Evolutionary conservation across 257 asterid species (phyloP), one percentile per base, ranked within the genome.

Genomic region (Gentiana straminea): DNA sequence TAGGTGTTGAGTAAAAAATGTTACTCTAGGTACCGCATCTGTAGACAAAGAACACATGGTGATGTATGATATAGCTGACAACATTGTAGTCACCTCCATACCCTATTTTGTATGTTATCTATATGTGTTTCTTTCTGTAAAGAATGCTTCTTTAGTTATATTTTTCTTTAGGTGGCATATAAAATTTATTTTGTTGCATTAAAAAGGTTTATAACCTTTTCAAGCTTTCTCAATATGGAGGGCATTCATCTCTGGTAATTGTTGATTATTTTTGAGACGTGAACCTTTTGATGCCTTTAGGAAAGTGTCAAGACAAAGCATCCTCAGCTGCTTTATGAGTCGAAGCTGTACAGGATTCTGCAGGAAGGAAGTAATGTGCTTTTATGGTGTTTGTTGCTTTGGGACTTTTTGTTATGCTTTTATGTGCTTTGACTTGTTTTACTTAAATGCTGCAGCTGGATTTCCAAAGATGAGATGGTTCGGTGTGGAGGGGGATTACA

Each of bases 231-330:
- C 11, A 15, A 13, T 47, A 49, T 43, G 13, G 13, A 10, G 12
- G 1, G 11, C 2, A 5, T 32, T 13, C 3, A 13, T 32, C 34
- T 9, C 2, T 38, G 12, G 12, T 39, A 50, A n/a, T 33, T 2
- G 33, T 24, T 39, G 11, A 6, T 48, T n/a, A 62, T 36, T 24
- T 45, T 52, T 11, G 0, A 33, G 1, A 52, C 9, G 41, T 52
- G 35, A 63, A 58, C 38, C 6, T 62, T 45, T 45, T 39, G 48
- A 7, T 35, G 6, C 35, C 32, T 49, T 54, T 81, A 91, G 96
- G 98, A 91, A 83, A 84, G 64, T 71, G 83, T 82, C 72, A 87
- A 91, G 86, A 87, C 98, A 61, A 91, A 87, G 70, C 98, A 91
- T 77, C 96, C 96, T 47, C 98, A 87, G 62, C 73, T 91, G 89